Evolutionary conservation across 352 stramenopile species (phyloP), one percentile per base, ranked within the genome.

Genomic region (Hyaloperonospora arabidopsidis): DNA sequence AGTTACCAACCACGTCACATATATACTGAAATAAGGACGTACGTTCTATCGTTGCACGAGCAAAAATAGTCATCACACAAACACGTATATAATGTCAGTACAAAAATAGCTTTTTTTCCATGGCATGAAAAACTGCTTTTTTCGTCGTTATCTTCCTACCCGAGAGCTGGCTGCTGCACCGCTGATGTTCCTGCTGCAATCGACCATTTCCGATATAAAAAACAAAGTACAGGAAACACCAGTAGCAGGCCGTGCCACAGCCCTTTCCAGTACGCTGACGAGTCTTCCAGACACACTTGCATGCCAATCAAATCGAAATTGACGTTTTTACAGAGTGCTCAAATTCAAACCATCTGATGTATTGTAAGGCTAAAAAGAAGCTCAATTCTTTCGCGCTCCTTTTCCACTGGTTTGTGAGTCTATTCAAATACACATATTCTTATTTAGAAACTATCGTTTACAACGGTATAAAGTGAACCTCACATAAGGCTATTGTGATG

Each of bases 171-270:
- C 38, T 70, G 60, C 22, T 68, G 49, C 40, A 53, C 35, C 28
- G 47, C 41, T 14, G 55, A 50, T 18, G 45, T 36, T 23, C 55
- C 52, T 3, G 59, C 63, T 14, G 56, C 59, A 28, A 63, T 39
- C 35, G 47, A 66, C 74, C 70, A 82, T 51, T 80, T 78, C 29
- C 68, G 68, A 44, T 77, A 77, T 22, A 80, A 44, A 50, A 83
- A 69, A 32, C 55, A 52, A 1, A 78, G 36, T n/a, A 81, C 59
- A 22, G 74, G 74, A 21, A 80, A 52, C 54, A 71, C 60, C 13
- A 85, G 61, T 55, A 85, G 54, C 32, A 85, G 49, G 0, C 74
- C 74, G 43, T 85, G 72, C 54, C 61, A 66, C 15, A 85, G 21
- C 6, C 74, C 74, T 54, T 69, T 75, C 69, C 68, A 82, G 55